These are phyloP conservation scores for Echeveria elegans DNA, from an alignment of 164 flowering plant genomes.

Conservation along the genomic window DNA sequence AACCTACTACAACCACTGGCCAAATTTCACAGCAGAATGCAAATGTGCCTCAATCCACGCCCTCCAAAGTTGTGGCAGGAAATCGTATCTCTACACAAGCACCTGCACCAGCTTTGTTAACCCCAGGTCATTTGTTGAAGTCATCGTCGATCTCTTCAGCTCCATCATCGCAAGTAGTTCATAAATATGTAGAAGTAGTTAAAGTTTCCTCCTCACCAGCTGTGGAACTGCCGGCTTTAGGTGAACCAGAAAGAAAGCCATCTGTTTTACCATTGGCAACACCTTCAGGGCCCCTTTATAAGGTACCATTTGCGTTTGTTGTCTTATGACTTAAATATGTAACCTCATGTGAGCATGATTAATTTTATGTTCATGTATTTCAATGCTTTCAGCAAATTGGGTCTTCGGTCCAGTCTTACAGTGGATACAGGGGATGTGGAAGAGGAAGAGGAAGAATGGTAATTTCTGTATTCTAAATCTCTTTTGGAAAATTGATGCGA, in stretches of 20 bases:
- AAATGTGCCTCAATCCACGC: neutral
- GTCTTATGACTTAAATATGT: neutral
- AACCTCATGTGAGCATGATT: neutral
- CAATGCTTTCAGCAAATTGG: slow-evolving; percentile 41
- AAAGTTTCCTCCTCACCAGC: neutral
- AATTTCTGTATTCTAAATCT: neutral
- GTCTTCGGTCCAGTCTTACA: slow-evolving; percentile 23
- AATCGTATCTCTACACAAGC: neutral
- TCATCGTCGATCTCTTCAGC: neutral
- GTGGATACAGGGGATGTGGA: slow-evolving; percentile 49
- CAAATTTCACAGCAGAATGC: neutral
- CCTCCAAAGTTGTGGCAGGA: neutral
- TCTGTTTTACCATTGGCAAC: slow-evolving; percentile 60
- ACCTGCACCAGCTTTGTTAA: slow-evolving; percentile 4
- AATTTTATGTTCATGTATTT: neutral
- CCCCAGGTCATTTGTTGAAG: slow-evolving; percentile 10
- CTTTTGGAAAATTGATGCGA: neutral
- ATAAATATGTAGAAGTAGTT: slow-evolving; percentile 8
- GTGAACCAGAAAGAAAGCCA: slow-evolving; percentile 41
- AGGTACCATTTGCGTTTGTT: slow-evolving; percentile 24
- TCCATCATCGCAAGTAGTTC: slow-evolving; percentile 1
- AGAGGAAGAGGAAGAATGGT: slow-evolving; percentile 19
- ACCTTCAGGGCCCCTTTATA: slow-evolving; percentile 24
- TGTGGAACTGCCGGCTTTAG: slow-evolving; percentile 4
- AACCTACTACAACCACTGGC: neutral